Conservation (phyloP, 2,329 filamentous ascomycete genomes). For the Chrysoporthe cubensis region DNA sequence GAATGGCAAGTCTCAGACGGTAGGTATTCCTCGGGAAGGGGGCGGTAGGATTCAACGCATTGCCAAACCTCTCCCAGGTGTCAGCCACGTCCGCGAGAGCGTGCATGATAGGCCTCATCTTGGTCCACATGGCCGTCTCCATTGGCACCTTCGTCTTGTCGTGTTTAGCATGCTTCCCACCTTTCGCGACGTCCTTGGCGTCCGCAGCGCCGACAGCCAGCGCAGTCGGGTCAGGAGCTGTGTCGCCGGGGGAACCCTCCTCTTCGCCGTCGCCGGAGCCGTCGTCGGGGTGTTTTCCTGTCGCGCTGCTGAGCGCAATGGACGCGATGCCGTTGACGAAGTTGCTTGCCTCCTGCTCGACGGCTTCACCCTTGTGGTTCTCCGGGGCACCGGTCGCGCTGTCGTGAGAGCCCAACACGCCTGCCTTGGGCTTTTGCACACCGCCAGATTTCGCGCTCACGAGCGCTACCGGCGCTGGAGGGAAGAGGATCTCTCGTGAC, state of each 20-base stretch:
- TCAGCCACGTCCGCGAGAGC: slow-evolving; percentile 52
- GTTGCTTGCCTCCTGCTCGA: slow-evolving; percentile 81
- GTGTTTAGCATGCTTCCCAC: slow-evolving; percentile 51
- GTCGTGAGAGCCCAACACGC: slow-evolving; percentile 75
- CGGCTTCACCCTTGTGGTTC: slow-evolving; percentile 80
- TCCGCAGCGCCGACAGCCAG: slow-evolving; percentile 44
- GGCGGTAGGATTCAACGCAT: slow-evolving; percentile 64
- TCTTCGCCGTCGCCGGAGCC: slow-evolving; percentile 54
- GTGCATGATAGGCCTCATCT: slow-evolving; percentile 74
- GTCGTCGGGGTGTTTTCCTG: slow-evolving; percentile 74
- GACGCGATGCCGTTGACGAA: slow-evolving; percentile 75
- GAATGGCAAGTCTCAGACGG: slow-evolving; percentile 56
- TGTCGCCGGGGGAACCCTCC: slow-evolving; percentile 32
- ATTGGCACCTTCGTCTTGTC: slow-evolving; percentile 82
- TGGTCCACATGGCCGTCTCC: slow-evolving; percentile 70
- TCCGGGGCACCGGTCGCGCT: slow-evolving; percentile 82
- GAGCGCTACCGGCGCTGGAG: slow-evolving; percentile 75
- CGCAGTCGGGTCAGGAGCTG: slow-evolving; percentile 41
- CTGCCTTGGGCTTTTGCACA: slow-evolving; percentile 76
- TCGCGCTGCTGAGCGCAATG: slow-evolving; percentile 74
- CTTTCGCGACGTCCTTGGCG: slow-evolving; percentile 52
- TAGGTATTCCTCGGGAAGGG: slow-evolving; percentile 62
- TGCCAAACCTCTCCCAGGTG: slow-evolving; percentile 55
- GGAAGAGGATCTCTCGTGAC: slow-evolving; percentile 68
- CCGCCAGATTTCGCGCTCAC: slow-evolving; percentile 73